Base-by-base conservation (phyloP, 176 grass and related monocot genomes). In the Rhynchospora tenuis region DNA sequence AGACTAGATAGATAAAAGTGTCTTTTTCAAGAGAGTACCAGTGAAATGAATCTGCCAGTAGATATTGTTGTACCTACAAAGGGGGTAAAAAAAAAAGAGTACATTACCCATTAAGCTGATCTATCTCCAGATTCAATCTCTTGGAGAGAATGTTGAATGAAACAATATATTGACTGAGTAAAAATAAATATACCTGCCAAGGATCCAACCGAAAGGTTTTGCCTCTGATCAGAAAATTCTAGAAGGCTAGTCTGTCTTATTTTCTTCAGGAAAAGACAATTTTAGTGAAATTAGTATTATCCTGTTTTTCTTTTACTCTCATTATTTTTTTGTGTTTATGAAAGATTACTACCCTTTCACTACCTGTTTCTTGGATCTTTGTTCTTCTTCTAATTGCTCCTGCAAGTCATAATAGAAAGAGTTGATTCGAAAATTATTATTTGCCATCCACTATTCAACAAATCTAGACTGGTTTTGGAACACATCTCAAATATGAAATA, bases 311-410 rank as follows among this genome's bases (percentile, higher is more conserved):
- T 26, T 20, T 51, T 23, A 6, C 15, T 22, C 58, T 73, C n/a
- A 2, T 52, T 27, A 27, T 75, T 27, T 9, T 61, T 52, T 9
- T 61, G 20, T 73, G 69, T 23, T 17, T 55, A 76, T 76, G 23
- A 55, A 55, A 76, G 47, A 24, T 76, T 72, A 45, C 6, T 63
- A 64, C 8, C 76, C 38, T 20, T 64, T 68, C n/a, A 80, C 19
- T 85, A 97, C 94, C 70, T 91, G 88, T 94, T 72, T 94, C 87
- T 92, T 83, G 24, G 27, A 88, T 78, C 43, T 82, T 64, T 83
- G 73, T 46, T 82, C 78, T 58, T 84, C 79, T 88, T 89, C 84
- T 77, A 87, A 78, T 73, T 68, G 66, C 73, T 94, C 79, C 78
- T 97, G 85, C 51, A 85, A 81, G 22, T 79, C 76, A 89, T 86